These are phyloP conservation scores for Colletotrichum tanaceti DNA, from an alignment of 2,329 filamentous ascomycete genomes.

Conservation along the genomic window DNA sequence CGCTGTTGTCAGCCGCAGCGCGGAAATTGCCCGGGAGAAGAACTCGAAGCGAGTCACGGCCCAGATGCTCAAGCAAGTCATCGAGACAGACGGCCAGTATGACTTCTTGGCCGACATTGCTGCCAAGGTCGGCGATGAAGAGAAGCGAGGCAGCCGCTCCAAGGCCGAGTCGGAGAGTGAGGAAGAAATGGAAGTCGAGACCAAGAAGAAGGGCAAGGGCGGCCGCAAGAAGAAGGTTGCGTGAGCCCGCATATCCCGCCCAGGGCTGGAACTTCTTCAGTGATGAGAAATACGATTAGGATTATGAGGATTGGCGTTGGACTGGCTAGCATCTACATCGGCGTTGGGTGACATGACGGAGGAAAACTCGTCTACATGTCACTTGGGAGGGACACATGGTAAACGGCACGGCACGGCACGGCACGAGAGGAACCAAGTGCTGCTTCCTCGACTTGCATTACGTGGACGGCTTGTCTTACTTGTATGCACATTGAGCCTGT, in stretches of 20 bases:
- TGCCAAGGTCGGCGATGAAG: slow-evolving; percentile 75
- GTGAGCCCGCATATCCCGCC: slow-evolving; percentile 12
- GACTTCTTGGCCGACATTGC: slow-evolving; percentile 95
- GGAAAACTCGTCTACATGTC: slow-evolving; percentile 32
- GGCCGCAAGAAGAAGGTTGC: slow-evolving; percentile 63
- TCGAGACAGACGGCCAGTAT: slow-evolving; percentile 89
- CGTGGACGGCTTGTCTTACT: slow-evolving; percentile 34
- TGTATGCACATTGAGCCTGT: slow-evolving; percentile 27
- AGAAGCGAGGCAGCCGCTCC: slow-evolving; percentile 58
- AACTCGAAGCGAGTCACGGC: slow-evolving; percentile 91
- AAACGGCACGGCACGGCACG: slow-evolving; percentile 23
- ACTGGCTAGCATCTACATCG: slow-evolving; percentile 45
- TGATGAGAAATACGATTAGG: slow-evolving; percentile 40
- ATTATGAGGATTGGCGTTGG: slow-evolving; percentile 44
- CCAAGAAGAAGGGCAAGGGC: slow-evolving; percentile 60
- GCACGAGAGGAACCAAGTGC: slow-evolving; percentile 32
- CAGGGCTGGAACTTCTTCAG: slow-evolving; percentile 2
- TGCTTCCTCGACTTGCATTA: slow-evolving; percentile 37
- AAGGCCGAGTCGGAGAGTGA: slow-evolving; percentile 66
- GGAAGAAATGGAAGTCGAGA: slow-evolving; percentile 59
- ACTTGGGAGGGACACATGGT: slow-evolving; percentile 32
- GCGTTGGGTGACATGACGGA: slow-evolving; percentile 43
- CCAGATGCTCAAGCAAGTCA: slow-evolving; percentile 89
- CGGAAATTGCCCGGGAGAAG: slow-evolving; percentile 82
- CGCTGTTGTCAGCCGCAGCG: slow-evolving; percentile 87